Evolutionary conservation across 768 basidiomycete genomes (phyloP).

Genomic region (Tylopilus sp.): DNA sequence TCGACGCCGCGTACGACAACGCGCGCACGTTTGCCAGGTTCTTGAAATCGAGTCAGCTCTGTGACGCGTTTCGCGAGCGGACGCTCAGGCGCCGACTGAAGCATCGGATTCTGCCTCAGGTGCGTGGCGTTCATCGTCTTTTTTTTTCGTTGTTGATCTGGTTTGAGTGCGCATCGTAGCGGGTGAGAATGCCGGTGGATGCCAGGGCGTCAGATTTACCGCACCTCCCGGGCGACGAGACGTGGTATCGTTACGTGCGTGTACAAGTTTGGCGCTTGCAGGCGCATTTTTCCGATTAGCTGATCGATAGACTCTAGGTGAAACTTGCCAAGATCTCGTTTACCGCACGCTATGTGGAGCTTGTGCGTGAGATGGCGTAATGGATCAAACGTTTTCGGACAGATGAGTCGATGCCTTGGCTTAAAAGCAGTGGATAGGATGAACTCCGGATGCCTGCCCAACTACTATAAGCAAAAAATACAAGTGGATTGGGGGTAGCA

Average conservation of each 20-base stretch:
- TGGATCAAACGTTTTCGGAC: no score
- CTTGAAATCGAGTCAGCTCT: slow-evolving; percentile 25
- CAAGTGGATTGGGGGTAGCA: background rate
- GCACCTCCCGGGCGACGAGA: slow-evolving; percentile 32
- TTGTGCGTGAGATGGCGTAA: slow-evolving; percentile 10
- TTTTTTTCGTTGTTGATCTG: background rate
- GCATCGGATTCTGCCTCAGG: slow-evolving; percentile 39
- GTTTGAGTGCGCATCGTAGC: slow-evolving; percentile 1
- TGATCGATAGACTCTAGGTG: slow-evolving; percentile 12
- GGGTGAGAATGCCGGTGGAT: slow-evolving; percentile 26
- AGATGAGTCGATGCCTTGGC: no score
- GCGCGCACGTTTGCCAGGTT: slow-evolving; percentile 35
- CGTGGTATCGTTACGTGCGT: slow-evolving; percentile 34
- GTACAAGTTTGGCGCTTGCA: background rate
- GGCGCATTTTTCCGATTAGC: no score
- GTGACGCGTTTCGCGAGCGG: slow-evolving; percentile 15
- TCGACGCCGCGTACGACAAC: slow-evolving; percentile 37
- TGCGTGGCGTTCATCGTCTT: slow-evolving; percentile 24
- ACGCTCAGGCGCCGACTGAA: slow-evolving; percentile 24
- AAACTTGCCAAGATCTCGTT: slow-evolving; percentile 14
- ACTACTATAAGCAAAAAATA: background rate
- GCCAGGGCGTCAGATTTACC: slow-evolving; percentile 33
- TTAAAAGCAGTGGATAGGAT: no score
- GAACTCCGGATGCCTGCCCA: no score
- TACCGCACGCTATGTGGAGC: slow-evolving; percentile 19